These are phyloP conservation scores for Tricholoma matsutake DNA, from an alignment of 768 basidiomycete genomes.

Conservation along the genomic window DNA sequence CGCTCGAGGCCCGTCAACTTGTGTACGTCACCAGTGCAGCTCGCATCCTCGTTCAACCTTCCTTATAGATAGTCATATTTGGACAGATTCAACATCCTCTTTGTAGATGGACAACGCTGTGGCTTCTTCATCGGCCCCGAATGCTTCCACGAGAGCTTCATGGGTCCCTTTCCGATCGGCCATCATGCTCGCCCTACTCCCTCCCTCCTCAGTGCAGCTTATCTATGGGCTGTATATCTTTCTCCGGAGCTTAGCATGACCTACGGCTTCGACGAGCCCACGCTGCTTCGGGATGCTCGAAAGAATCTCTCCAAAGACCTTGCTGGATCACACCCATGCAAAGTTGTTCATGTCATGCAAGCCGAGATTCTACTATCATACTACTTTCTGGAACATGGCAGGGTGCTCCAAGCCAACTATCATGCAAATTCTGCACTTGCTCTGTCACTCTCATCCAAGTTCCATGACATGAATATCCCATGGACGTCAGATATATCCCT, in stretches of 20 bases:
- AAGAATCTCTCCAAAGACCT: slow-evolving; percentile 35
- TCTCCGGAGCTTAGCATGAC: slow-evolving; percentile 19
- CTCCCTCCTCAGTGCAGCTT: slow-evolving; percentile 35
- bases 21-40: neutral
- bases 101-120: slow-evolving; percentile 40
- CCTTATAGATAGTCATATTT: neutral
- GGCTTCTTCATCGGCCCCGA: slow-evolving; percentile 51
- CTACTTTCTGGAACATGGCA: slow-evolving; percentile 47
- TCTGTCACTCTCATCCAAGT: slow-evolving; percentile 32
- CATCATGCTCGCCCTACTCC: slow-evolving; percentile 33
- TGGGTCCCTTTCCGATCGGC: slow-evolving; percentile 27
- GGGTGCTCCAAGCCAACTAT: slow-evolving; percentile 46
- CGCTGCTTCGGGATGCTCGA: slow-evolving; percentile 39
- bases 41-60: neutral
- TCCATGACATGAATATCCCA: slow-evolving; percentile 32
- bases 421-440: slow-evolving; percentile 46
- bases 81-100: slow-evolving; percentile 29
- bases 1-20: neutral
- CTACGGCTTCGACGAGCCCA: slow-evolving; percentile 27
- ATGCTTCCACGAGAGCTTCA: slow-evolving; percentile 37
- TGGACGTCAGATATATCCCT: neutral
- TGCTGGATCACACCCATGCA: slow-evolving; percentile 37
- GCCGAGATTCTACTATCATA: slow-evolving; percentile 51
- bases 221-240: slow-evolving; percentile 36
- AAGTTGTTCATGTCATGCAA: slow-evolving; percentile 42